Percentiles rank a stretch among this genome's conserved stretches.
phyloP scores from a whole-genome alignment of 2,329 filamentous ascomycete genomes.

The Fusarium hostae region DNA sequence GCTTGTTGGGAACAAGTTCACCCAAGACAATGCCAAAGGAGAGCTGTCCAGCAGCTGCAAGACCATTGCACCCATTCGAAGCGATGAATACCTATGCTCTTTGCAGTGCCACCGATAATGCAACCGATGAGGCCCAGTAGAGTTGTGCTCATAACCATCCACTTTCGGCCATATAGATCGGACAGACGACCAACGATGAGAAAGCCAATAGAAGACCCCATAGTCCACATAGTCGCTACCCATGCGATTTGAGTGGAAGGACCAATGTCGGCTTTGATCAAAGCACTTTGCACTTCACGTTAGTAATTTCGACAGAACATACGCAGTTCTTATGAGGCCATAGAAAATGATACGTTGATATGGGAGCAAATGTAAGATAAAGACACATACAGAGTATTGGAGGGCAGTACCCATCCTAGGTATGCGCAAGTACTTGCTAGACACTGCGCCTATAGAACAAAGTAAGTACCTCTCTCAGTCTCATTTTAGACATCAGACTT shows the following conservation, averaged over 20 bases:
- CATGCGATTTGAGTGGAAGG: constrained; percentile 48
- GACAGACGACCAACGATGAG: constrained; percentile 56
- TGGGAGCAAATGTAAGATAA: not conserved
- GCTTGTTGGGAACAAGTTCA: constrained; percentile 57
- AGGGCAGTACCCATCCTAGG: constrained; percentile 51
- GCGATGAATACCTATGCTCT: constrained; percentile 52
- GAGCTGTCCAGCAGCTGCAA: constrained; percentile 55
- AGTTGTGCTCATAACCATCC: constrained; percentile 51
- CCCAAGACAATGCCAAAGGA: constrained; percentile 56
- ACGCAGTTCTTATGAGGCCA: not conserved
- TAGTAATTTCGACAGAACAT: not conserved
- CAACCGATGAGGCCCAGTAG: constrained; percentile 52
- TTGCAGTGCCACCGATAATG: constrained; percentile 51
- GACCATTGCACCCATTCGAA: constrained; percentile 51
- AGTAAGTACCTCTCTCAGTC: not conserved
- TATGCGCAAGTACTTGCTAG: constrained; percentile 50
- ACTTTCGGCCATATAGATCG: constrained; percentile 57
- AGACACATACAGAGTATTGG: constrained; percentile 48
- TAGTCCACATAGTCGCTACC: constrained; percentile 52
- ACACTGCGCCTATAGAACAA: constrained; percentile 45
- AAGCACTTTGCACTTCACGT: constrained; percentile 21
- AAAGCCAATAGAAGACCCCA: constrained; percentile 54
- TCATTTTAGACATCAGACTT: constrained; percentile 4
- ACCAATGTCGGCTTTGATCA: constrained; percentile 50
- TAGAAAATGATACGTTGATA: not conserved